Percentiles rank a stretch among this genome's conserved stretches.
phyloP scores from a whole-genome alignment of 1,139 yeast species.

The Suhomyces bokatorum region DNA sequence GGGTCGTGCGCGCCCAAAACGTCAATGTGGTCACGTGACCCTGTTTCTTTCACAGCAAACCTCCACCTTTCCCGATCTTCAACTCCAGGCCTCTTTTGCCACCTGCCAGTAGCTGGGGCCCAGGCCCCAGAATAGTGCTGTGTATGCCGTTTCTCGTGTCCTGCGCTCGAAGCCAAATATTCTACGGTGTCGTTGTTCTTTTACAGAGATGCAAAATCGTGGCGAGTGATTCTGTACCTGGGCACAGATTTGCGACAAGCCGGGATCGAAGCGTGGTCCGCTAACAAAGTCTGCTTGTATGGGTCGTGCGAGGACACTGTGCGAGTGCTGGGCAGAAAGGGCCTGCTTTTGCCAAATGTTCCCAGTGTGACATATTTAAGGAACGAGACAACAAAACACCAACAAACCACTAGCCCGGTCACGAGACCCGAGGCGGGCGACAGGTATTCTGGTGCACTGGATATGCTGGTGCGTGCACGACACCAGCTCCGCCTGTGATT shows the following conservation, averaged over 20 bases:
- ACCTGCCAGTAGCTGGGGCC: too few species aligned
- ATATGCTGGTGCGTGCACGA: constrained; percentile 5
- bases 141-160: too few species aligned
- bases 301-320: not conserved
- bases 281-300: not conserved
- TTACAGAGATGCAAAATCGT: not conserved
- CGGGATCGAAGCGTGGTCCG: not conserved
- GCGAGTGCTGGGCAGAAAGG: not conserved
- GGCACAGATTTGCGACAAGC: not conserved
- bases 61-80: too few species aligned
- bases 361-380: constrained; percentile 2
- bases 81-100: too few species aligned
- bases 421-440: constrained; percentile 1
- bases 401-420: constrained; percentile 3
- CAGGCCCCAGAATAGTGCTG: too few species aligned
- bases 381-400: constrained; percentile 8
- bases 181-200: too few species aligned
- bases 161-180: too few species aligned
- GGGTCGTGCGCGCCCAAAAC: not conserved
- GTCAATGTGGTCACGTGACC: not conserved
- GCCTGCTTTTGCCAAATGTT: not conserved
- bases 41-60: too few species aligned
- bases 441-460: not conserved
- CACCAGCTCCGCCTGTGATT: constrained; percentile 4
- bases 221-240: not conserved